Base-by-base conservation (phyloP, 108 stramenopile genomes). In the Nitzschia sp. region DNA sequence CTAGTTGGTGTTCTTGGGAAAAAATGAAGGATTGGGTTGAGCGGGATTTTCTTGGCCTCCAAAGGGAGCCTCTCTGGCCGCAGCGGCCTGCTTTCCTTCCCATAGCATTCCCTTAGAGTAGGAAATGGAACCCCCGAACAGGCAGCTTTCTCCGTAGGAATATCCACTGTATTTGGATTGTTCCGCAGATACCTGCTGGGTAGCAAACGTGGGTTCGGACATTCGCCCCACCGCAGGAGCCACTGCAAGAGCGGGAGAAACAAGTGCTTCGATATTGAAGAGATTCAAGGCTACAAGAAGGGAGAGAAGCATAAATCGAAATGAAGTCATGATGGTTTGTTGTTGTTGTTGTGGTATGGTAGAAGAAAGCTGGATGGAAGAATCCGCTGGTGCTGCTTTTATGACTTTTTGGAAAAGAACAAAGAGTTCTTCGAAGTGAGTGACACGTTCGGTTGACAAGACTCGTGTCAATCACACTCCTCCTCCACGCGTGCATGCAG, bases 141-240 rank as follows among this genome's bases (percentile, higher is more conserved):
- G 43, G 21, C 43, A 43, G 43, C 43, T 44, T 22, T 62, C 61
- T 7, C 61, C 61, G 8, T 62, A 62, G 43, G 43, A 24, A 42
- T 62, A 62, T 62, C 61, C 61, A 12, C 43, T 15, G 20, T 43
- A 22, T 11, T 37, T 40, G 17, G 61, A 2, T 62, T 43, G 61
- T 20, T 62, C 61, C 22, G 43, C 14, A 10, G 43, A 17, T 3
- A 17, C 17, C n/a, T 17, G 46, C 17, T n/a, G n/a, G n/a, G 17
- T 6, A 48, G 46, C 3, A 48, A 15, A 17, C n/a, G 46, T 17
- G 46, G 46, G 46, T 5, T 34, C 29, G 5, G 29, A 34, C 29
- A 34, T 34, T 34, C 29, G 29, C 29, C 29, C 29, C 5, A 34
- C 29, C 29, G 29, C 29, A 34, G 29, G 29, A 3, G 29, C 29